Conservation (phyloP, 1,139 yeast genomes). For the Sugiyamaella japonica region DNA sequence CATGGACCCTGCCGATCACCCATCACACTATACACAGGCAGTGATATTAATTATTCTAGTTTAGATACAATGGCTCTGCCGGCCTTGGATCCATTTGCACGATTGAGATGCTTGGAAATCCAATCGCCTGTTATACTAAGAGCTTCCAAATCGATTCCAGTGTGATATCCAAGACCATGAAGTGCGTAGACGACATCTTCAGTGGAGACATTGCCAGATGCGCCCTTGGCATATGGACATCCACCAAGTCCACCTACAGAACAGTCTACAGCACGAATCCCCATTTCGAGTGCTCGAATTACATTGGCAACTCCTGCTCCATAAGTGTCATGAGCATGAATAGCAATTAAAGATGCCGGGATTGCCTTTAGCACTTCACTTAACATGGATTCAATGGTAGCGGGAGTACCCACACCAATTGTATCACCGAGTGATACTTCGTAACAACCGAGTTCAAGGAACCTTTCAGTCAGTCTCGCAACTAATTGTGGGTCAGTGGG, state of each 20-base stretch:
- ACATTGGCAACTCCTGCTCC: constrained; percentile 44
- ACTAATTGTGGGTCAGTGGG: constrained; percentile 38
- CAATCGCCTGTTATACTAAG: constrained; percentile 38
- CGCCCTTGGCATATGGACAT: constrained; percentile 44
- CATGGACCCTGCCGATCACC: neutral
- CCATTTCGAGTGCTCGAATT: constrained; percentile 39
- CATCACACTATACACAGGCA: neutral
- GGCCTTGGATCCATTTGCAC: constrained; percentile 38
- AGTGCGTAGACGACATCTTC: constrained; percentile 42
- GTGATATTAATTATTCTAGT: neutral
- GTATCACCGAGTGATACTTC: constrained; percentile 43
- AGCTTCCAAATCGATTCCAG: constrained; percentile 37
- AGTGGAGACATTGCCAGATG: constrained; percentile 42
- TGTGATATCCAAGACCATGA: constrained; percentile 39
- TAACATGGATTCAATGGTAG: constrained; percentile 34
- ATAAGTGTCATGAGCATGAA: constrained; percentile 44
- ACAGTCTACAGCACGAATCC: constrained; percentile 39
- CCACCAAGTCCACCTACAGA: constrained; percentile 43
- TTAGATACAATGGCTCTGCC: constrained; percentile 36
- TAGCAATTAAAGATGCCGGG: constrained; percentile 37
- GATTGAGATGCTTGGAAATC: constrained; percentile 34
- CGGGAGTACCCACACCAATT: constrained; percentile 42
- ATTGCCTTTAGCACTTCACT: constrained; percentile 32
- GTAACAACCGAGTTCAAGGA: constrained; percentile 40
- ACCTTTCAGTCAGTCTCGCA: constrained; percentile 34